Evolutionary conservation across 345 rosid species (phyloP), one percentile per base, ranked within the genome.

Genomic region (Sonneratia caseolaris): DNA sequence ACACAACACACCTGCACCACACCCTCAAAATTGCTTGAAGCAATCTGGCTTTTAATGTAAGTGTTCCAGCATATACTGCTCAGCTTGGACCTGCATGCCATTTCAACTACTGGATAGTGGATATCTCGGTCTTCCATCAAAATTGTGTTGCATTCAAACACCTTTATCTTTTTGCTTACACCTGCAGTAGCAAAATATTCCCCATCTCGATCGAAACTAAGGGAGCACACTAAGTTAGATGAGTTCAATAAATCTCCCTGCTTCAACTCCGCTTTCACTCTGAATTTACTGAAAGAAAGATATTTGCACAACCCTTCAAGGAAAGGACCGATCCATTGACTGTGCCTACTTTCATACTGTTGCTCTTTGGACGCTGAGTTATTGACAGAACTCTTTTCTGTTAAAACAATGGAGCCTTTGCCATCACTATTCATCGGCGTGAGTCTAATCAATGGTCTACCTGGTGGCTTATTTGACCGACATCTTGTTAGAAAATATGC

Each of bases 11-110:
- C 99, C 97, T 95, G 97, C 76, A 95, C 96, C 43, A 89, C 90
- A 27, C 99, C 99, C 77, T 95, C 97, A 70, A 95, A 90, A 85
- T 95, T 95, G 74, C 99, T 95, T n/a, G 97, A 92, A 62, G 97
- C 98, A 76, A 95, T 83, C 76, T 90, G 98, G 78, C 93, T 89
- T 79, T 92, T 92, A 55, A 92, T 92, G 78, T 95, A 95, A 69
- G 84, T 88, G 77, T 90, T 95, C 98, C 97, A 95, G 78, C 99
- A 89, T 69, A 89, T 66, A 74, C 94, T 81, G 87, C 99, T 95
- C 56, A 95, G 81, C 81, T 86, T 95, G 35, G 99, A 90, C 47
- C 88, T 79, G 73, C 96, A 76, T 38, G 86, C 87, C 88, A 95
- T 84, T 83, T 95, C 99, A 77, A 86, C 96, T 55, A 90, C 97